Evolutionary conservation across 495 filamentous ascomycete genomes (phyloP).

Genomic region (Xylaria nigripes): DNA sequence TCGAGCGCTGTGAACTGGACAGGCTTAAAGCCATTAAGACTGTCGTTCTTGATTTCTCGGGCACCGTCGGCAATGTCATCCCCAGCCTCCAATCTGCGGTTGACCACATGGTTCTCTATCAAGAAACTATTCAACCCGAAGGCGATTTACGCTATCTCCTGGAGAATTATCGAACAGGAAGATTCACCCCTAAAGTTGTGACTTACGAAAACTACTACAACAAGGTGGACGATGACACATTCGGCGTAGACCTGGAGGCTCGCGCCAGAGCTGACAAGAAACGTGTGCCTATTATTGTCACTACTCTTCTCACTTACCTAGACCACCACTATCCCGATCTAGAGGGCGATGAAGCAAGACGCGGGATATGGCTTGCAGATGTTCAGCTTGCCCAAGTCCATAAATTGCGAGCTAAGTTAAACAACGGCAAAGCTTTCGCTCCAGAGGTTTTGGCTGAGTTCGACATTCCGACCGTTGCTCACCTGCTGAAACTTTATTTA

Average conservation of each 20-base stretch:
- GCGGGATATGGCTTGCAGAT: conserved; percentile 89
- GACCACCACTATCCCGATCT: conserved; percentile 96
- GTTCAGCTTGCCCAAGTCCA: conserved; percentile 82
- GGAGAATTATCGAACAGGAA: conserved; percentile 96
- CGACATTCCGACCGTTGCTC: conserved; percentile 89
- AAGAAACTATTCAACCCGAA: conserved; percentile 90
- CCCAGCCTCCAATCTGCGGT: conserved; percentile 90
- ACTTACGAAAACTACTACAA: conserved; percentile 99
- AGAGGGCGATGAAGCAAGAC: conserved; percentile 89
- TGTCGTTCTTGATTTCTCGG: conserved; percentile 94
- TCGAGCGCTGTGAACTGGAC: conserved; percentile 96
- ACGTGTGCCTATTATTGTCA: conserved; percentile 87
- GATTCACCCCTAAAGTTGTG: conserved; percentile 83
- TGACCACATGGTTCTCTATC: conserved; percentile 97
- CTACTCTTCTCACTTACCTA: conserved; percentile 84
- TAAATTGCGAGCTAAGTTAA: conserved; percentile 69
- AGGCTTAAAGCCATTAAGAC: conserved; percentile 96
- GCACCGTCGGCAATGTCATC: conserved; percentile 96
- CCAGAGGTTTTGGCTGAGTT: conserved; percentile 72
- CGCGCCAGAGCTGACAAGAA: conserved; percentile 88
- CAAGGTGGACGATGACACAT: conserved; percentile 93
- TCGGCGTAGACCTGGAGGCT: conserved; percentile 93
- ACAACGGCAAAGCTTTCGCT: conserved; percentile 78
- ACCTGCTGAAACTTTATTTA: conserved; percentile 89
- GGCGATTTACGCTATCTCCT: conserved; percentile 90